phyloP scores from a whole-genome alignment of 164 flowering plant genomes.

The Amborella trichopoda region DNA sequence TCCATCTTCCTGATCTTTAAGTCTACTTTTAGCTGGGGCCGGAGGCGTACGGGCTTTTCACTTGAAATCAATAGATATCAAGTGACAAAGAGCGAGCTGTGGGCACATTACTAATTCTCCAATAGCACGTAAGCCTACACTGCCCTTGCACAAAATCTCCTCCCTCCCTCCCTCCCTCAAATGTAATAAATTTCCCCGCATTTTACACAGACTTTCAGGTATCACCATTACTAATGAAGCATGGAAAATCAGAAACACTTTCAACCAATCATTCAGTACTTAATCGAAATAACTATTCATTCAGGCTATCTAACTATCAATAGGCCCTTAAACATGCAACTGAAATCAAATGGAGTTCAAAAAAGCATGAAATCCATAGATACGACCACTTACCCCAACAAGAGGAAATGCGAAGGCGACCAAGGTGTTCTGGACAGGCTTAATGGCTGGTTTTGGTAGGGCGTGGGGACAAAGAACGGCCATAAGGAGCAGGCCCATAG shows the following conservation, averaged over 20 bases:
- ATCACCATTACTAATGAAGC: not conserved
- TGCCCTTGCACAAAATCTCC: too few species aligned
- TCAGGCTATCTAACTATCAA: not conserved
- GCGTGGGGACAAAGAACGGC: constrained; percentile 75
- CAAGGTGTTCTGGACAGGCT: constrained; percentile 49
- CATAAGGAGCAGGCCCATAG: constrained; percentile 50
- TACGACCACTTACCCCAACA: constrained; percentile 52
- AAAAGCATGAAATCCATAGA: not conserved
- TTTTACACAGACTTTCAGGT: not conserved
- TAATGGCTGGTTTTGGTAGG: constrained; percentile 36
- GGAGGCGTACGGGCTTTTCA: too few species aligned
- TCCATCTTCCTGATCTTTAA: too few species aligned
- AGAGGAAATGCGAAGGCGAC: constrained; percentile 67
- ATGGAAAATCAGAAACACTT: not conserved
- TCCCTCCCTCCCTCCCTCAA: too few species aligned
- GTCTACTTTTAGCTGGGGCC: too few species aligned
- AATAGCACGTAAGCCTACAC: too few species aligned
- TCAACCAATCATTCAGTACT: too few species aligned
- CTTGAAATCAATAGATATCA: too few species aligned
- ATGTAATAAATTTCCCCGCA: too few species aligned
- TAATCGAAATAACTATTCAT: too few species aligned
- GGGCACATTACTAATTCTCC: too few species aligned
- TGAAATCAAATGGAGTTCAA: not conserved
- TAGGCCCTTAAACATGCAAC: not conserved
- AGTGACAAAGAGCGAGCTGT: too few species aligned